Evolutionary conservation across 2,329 filamentous ascomycete genomes (phyloP), one percentile per base, ranked within the genome.

Genomic region (Fusarium succisae): DNA sequence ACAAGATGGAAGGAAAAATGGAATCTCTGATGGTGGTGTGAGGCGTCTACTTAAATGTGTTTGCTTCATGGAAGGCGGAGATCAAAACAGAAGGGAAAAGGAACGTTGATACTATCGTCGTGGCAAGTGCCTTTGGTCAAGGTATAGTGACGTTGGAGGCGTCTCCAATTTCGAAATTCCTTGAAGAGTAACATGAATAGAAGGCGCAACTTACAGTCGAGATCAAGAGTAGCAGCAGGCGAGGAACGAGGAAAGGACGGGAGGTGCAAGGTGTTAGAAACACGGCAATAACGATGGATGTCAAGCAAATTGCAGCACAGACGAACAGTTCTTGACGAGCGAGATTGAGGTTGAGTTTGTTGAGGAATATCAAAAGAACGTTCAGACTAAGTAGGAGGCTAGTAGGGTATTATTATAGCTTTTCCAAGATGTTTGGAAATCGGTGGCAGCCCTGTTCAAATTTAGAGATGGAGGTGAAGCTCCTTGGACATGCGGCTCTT

Each of bases 1-100:
- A 61, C 44, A 50, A 63, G 58, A 60, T 57, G 48, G 32, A 54
- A 43, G 53, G 44, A 37, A 47, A 35, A 48, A 58, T 37, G 54
- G 47, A 38, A 60, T 9, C 12, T 48, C 32, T 22, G 15, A 17
- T 17, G 45, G 43, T 32, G 56, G 68, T 66, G 72, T 59, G 65
- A 75, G 50, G 47, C 24, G 61, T 35, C 65, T 60, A 58, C 61
- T 75, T 73, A 73, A 64, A 73, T 69, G 63, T 63, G 60, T 74
- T 75, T 66, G 57, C 32, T 14, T 18, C 39, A 70, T 37, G 55
- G 43, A 54, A 72, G 56, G 59, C 38, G 69, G 24, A 38, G 47
- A 41, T 26, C n/a, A 24, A 26, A 47, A 66, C 37, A 57, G 53
- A 59, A 53, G 59, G 50, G 35, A 57, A 55, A 63, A 72, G 50